These are phyloP conservation scores for Diutina ranongensis DNA, from an alignment of 1,139 yeast genomes.

Conservation along the genomic window DNA sequence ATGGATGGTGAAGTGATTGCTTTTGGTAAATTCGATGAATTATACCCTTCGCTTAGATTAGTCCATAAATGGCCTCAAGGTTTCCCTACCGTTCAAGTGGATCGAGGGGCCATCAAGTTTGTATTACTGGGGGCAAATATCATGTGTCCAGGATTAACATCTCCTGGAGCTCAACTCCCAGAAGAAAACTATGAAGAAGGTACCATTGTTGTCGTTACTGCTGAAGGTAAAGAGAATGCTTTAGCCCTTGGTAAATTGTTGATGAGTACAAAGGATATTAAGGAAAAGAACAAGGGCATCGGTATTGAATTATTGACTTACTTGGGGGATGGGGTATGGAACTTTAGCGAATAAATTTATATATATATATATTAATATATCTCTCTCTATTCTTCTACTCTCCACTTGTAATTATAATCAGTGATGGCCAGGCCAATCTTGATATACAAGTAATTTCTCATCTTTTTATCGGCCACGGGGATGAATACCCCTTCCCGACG, in stretches of 20 bases:
- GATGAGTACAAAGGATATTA: slow-evolving; percentile 89
- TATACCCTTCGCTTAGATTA: slow-evolving; percentile 64
- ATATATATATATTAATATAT: no score
- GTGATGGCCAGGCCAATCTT: slow-evolving; percentile 73
- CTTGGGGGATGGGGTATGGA: slow-evolving; percentile 88
- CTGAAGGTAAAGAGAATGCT: slow-evolving; percentile 89
- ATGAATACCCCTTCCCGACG: slow-evolving; percentile 55
- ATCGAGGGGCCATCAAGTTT: slow-evolving; percentile 93
- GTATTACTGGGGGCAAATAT: slow-evolving; percentile 90
- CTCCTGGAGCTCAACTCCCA: slow-evolving; percentile 80
- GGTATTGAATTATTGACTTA: slow-evolving; percentile 82
- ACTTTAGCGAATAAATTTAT: slow-evolving; percentile 23
- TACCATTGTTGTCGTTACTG: slow-evolving; percentile 68
- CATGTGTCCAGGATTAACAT: slow-evolving; percentile 96
- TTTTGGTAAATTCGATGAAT: slow-evolving; percentile 76
- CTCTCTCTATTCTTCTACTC: background rate
- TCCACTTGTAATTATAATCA: slow-evolving; percentile 39
- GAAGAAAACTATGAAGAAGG: slow-evolving; percentile 55
- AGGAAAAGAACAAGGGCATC: slow-evolving; percentile 72
- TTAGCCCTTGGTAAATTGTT: slow-evolving; percentile 78
- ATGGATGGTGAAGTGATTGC: slow-evolving; percentile 65
- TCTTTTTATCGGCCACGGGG: slow-evolving; percentile 61
- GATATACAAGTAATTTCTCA: slow-evolving; percentile 57
- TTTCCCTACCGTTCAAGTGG: slow-evolving; percentile 84
- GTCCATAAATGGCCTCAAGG: slow-evolving; percentile 76